Evolutionary conservation across 176 grass and related monocot species (phyloP).

Genomic region (Echinochloa phyllopogon): DNA sequence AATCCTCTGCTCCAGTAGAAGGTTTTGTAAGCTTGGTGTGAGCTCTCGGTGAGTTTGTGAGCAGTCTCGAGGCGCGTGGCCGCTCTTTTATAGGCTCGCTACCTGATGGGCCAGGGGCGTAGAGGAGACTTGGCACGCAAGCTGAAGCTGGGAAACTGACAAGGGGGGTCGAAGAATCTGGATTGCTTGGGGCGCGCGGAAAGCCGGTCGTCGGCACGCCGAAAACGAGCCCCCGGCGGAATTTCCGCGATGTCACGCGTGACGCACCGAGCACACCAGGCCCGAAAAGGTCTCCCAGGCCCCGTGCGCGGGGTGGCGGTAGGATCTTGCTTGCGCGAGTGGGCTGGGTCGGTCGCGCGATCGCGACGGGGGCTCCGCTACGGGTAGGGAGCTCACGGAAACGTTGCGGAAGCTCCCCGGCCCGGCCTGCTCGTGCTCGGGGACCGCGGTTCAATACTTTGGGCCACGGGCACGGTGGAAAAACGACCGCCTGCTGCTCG

Average conservation of each 20-base stretch:
- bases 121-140: conserved; percentile 36
- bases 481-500: no score
- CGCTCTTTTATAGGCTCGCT: conserved; percentile 22
- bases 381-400: no score
- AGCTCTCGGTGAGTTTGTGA: background rate
- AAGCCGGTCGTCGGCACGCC: background rate
- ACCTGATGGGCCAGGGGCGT: background rate
- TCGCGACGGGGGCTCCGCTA: background rate
- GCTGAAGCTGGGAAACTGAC: background rate
- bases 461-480: no score
- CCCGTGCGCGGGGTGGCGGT: background rate
- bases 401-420: background rate
- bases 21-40: background rate
- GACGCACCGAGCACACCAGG: background rate
- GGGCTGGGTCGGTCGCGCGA: background rate
- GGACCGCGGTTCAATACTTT: background rate
- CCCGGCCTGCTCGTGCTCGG: background rate
- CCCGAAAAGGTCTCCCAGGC: background rate
- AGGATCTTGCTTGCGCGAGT: no score
- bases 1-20: background rate
- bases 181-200: conserved; percentile 35
- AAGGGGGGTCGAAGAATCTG: background rate
- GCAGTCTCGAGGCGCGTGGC: background rate
- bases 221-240: background rate
- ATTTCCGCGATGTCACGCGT: conserved; percentile 36